These are phyloP conservation scores for Amanita phalloides DNA, from an alignment of 768 basidiomycete genomes.

Conservation along the genomic window DNA sequence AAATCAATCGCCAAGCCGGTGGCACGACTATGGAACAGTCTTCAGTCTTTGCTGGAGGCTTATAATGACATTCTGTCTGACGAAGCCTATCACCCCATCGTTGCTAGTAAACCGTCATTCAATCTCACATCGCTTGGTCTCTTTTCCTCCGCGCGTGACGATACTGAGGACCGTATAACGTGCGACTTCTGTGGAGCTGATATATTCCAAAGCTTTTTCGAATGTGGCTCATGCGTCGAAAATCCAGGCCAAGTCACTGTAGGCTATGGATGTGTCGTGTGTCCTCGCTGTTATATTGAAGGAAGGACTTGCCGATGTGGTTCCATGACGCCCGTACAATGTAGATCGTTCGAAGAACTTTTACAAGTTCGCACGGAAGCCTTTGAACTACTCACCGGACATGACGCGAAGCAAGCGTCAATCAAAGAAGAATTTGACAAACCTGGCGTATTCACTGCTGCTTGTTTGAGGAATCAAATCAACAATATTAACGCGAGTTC, in stretches of 20 bases:
- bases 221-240: conserved; percentile 42
- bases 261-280: conserved; percentile 43
- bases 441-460: background rate
- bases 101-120: conserved; percentile 12
- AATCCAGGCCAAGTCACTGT: conserved; percentile 4
- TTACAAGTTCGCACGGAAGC: conserved; percentile 15
- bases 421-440: background rate
- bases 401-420: background rate
- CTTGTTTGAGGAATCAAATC: background rate
- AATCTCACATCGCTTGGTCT: background rate
- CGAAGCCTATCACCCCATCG: conserved; percentile 25
- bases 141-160: background rate
- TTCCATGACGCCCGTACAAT: conserved; percentile 51
- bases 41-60: conserved; percentile 29
- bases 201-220: conserved; percentile 75
- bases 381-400: conserved; percentile 6
- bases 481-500: background rate
- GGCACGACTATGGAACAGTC: background rate
- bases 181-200: conserved; percentile 82
- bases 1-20: background rate
- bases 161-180: conserved; percentile 19
- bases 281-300: conserved; percentile 66
- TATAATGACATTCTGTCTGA: conserved; percentile 42
- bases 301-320: conserved; percentile 63
- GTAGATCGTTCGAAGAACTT: conserved; percentile 37